Conservation (phyloP, 176 grass and related monocot species). For the Eleusine coracana region DNA sequence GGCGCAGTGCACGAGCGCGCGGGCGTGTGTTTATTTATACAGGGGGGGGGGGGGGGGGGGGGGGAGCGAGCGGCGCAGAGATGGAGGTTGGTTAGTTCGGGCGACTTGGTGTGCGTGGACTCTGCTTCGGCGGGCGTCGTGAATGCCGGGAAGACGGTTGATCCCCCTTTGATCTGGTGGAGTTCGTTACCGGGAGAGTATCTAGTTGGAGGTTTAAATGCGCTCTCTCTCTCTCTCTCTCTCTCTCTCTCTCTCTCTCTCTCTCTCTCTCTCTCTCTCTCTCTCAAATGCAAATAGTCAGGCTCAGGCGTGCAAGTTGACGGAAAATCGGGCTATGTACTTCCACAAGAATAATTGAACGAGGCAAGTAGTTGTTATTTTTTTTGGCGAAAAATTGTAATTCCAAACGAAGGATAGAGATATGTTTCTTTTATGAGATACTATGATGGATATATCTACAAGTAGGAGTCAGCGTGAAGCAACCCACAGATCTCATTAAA, state of each 20-base stretch:
- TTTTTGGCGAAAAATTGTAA: too few relatives aligned
- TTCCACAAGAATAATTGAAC: not conserved
- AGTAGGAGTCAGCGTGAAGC: too few relatives aligned
- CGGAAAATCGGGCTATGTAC: not conserved
- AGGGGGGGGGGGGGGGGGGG: too few relatives aligned
- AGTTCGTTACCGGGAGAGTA: not conserved
- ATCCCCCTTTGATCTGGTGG: not conserved
- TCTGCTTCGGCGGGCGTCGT: not conserved
- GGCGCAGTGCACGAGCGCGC: too few relatives aligned
- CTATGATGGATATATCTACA: too few relatives aligned
- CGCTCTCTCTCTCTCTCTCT: not conserved
- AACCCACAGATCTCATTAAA: too few relatives aligned
- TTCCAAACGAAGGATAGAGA: too few relatives aligned
- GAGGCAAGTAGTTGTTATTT: not conserved
- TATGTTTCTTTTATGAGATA: too few relatives aligned
- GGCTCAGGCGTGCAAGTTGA: not conserved
- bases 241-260: not conserved
- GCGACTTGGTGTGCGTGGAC: not conserved
- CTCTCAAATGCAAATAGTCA: not conserved
- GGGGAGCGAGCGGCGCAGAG: not conserved
- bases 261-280: not conserved
- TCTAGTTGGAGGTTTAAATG: not conserved
- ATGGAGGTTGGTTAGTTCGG: not conserved
- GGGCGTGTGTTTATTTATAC: not conserved
- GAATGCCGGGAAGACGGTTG: not conserved